Evolutionary conservation across 768 basidiomycete species (phyloP).

Genomic region (Tricholoma terreum): DNA sequence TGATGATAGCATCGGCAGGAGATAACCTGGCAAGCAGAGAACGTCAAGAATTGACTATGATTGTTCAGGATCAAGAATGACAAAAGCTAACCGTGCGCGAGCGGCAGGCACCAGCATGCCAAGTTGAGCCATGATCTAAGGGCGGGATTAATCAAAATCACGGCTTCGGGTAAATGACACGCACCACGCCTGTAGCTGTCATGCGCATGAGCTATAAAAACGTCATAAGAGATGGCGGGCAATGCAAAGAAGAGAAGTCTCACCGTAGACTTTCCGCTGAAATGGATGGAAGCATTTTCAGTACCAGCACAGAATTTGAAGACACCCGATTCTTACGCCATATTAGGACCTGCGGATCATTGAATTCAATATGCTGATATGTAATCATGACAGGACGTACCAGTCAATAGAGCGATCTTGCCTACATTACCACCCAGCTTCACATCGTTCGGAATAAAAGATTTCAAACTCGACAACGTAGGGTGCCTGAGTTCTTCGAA

Average conservation of each 20-base stretch:
- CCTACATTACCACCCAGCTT: slow-evolving; percentile 75
- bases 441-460: slow-evolving; percentile 93
- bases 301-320: not conserved
- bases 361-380: not conserved
- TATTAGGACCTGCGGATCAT: slow-evolving; percentile 63
- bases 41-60: not conserved
- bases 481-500: slow-evolving; percentile 92
- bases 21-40: slow-evolving; percentile 51
- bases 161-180: slow-evolving; percentile 18
- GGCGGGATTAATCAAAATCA: slow-evolving; percentile 2
- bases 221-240: not conserved
- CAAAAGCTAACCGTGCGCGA: slow-evolving; percentile 59
- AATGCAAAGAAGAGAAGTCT: slow-evolving; percentile 9
- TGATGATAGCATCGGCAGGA: slow-evolving; percentile 89
- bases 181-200: slow-evolving; percentile 89
- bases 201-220: slow-evolving; percentile 75
- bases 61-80: not conserved
- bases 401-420: slow-evolving; percentile 83
- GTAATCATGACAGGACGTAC: slow-evolving; percentile 35
- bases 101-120: slow-evolving; percentile 94
- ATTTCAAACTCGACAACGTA: slow-evolving; percentile 58
- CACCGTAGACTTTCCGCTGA: slow-evolving; percentile 76
- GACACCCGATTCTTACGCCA: slow-evolving; percentile 58
- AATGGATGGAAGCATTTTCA: slow-evolving; percentile 8
- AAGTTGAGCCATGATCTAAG: slow-evolving; percentile 86